phyloP scores from a whole-genome alignment of 2,329 filamentous ascomycete species.

The Bipolaris oryzae region DNA sequence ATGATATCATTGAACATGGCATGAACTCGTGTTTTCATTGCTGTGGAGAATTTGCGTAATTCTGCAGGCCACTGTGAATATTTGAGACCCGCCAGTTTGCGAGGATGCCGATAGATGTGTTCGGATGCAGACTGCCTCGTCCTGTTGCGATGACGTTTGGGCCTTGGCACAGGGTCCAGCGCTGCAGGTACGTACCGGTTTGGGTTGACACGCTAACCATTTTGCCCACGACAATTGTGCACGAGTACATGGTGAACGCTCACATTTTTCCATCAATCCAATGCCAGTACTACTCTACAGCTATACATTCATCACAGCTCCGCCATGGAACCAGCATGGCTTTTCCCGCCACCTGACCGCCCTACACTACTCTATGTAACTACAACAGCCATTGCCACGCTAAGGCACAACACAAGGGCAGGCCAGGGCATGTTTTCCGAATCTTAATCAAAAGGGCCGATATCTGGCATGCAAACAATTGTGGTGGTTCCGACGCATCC shows the following conservation, averaged over 20 bases:
- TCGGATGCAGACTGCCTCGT: background rate
- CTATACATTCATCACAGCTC: background rate
- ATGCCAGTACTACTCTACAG: background rate
- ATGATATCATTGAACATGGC: slow-evolving; percentile 20
- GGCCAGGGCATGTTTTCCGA: slow-evolving; percentile 12
- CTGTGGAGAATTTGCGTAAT: background rate
- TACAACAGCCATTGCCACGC: background rate
- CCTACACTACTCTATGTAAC: too few relatives aligned
- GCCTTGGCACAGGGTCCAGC: slow-evolving; percentile 7
- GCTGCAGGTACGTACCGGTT: slow-evolving; percentile 15
- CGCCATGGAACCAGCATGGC: too few relatives aligned
- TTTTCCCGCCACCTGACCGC: background rate
- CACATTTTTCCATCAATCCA: background rate
- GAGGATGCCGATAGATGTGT: background rate
- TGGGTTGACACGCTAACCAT: slow-evolving; percentile 13
- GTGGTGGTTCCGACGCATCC: slow-evolving; percentile 5
- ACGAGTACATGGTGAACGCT: background rate
- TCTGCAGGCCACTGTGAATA: background rate
- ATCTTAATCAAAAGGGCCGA: slow-evolving; percentile 17
- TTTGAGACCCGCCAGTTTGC: background rate
- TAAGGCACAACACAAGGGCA: slow-evolving; percentile 4
- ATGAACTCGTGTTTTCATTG: background rate
- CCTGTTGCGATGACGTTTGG: background rate
- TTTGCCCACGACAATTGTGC: background rate
- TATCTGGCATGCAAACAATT: slow-evolving; percentile 16